These are phyloP conservation scores for Alternaria tenuissima DNA, from an alignment of 2,329 filamentous ascomycete species.

Conservation along the genomic window DNA sequence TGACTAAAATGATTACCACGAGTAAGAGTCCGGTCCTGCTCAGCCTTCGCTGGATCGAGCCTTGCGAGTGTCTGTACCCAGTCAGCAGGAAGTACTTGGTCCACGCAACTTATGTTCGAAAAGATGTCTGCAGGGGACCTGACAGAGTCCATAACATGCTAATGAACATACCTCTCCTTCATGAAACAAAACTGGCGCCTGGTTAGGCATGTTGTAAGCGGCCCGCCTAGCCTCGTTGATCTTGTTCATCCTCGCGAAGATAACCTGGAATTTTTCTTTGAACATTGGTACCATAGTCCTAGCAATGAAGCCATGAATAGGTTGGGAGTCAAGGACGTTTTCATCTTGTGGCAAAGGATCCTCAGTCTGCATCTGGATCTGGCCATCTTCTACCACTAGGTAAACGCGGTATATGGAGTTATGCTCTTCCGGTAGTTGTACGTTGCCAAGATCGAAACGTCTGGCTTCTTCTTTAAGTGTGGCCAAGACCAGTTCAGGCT, in stretches of 20 bases:
- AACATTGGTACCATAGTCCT: slow-evolving; percentile 34
- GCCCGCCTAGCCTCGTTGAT: slow-evolving; percentile 37
- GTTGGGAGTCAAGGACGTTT: slow-evolving; percentile 21
- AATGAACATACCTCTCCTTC: slow-evolving; percentile 35
- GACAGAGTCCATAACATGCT: not conserved
- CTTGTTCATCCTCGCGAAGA: slow-evolving; percentile 26
- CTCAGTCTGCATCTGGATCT: slow-evolving; percentile 29
- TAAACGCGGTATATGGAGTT: slow-evolving; percentile 21
- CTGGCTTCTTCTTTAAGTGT: slow-evolving; percentile 32
- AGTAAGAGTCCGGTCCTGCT: slow-evolving; percentile 2
- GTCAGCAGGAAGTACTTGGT: not conserved
- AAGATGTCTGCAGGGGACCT: not conserved
- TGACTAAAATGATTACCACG: slow-evolving; percentile 10
- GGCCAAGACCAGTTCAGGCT: slow-evolving; percentile 32
- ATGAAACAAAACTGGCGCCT: slow-evolving; percentile 19
- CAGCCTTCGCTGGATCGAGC: slow-evolving; percentile 16
- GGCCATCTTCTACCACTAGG: slow-evolving; percentile 30
- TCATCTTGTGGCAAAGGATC: slow-evolving; percentile 30
- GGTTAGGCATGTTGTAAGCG: slow-evolving; percentile 27
- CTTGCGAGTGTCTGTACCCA: slow-evolving; percentile 28
- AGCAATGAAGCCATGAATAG: slow-evolving; percentile 37
- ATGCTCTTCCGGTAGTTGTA: slow-evolving; percentile 28
- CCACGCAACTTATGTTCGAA: not conserved
- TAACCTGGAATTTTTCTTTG: slow-evolving; percentile 36
- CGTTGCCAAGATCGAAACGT: slow-evolving; percentile 42